phyloP scores from a whole-genome alignment of 108 stramenopile species.

The Chaetoceros muelleri region DNA sequence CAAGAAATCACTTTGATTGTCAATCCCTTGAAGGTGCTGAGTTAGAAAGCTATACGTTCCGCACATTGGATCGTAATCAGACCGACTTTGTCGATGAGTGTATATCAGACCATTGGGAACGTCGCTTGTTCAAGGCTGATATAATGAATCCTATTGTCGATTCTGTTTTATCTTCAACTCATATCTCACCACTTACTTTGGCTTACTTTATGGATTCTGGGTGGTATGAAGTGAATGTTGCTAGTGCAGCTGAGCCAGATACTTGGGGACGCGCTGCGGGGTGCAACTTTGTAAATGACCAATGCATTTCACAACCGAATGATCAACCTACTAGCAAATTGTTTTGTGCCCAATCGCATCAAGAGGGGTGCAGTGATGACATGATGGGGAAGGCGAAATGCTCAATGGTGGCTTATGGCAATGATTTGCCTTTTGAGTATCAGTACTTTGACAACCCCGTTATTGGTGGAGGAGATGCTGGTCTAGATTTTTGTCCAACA shows the following conservation, averaged over 20 bases:
- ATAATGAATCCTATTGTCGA: constrained; percentile 75
- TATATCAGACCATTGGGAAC: constrained; percentile 78
- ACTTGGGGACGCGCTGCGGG: constrained; percentile 78
- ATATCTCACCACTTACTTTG: constrained; percentile 62
- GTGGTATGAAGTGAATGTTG: constrained; percentile 73
- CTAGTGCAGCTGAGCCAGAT: constrained; percentile 33
- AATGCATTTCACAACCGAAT: constrained; percentile 47
- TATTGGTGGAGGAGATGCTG: constrained; percentile 59
- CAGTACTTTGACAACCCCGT: constrained; percentile 50
- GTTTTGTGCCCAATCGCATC: constrained; percentile 50
- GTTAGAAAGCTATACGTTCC: constrained; percentile 32
- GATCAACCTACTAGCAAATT: constrained; percentile 44
- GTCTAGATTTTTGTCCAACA: constrained; percentile 76
- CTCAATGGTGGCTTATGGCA: constrained; percentile 53
- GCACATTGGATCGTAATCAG: neutral
- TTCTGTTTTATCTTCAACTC: constrained; percentile 37
- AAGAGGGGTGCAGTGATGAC: constrained; percentile 60
- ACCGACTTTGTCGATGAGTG: constrained; percentile 20
- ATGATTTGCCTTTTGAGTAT: constrained; percentile 52
- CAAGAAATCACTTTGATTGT: constrained; percentile 77
- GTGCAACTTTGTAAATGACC: constrained; percentile 58
- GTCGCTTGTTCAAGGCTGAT: constrained; percentile 58
- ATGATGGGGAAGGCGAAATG: constrained; percentile 70
- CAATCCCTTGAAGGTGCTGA: constrained; percentile 63
- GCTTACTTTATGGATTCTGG: constrained; percentile 79